Evolutionary conservation across 305 asterid genomes (phyloP), one percentile per base, ranked within the genome.

Genomic region (Fraxinus platypoda): DNA sequence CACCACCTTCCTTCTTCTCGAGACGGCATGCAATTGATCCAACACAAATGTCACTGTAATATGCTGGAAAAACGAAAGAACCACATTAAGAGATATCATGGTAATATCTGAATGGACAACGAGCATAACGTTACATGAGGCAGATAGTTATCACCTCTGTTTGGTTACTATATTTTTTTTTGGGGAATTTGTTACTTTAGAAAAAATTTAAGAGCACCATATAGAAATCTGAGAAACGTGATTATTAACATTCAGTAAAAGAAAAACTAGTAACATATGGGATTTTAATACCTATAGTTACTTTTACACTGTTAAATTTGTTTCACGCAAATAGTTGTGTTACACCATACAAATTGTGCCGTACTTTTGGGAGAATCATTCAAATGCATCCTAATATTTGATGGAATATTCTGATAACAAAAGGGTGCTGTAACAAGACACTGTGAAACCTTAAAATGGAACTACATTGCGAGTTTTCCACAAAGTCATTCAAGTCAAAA

Each of bases 11-110:
- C 87, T 92, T 94, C 92, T 94, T 95, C 94, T 95, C 98, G 84
- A 90, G 94, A 80, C 98, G 97, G 83, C 98, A 95, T 78, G 98
- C 99, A 80, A 95, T 92, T 31, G 98, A 90, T 80, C 99, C 99
- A 74, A 94, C 98, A 88, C 98, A 95, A 46, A 94, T 93, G 90
- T 95, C 99, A 83, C 94, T 90, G 85, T 91, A 94, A 83, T 95
- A 94, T 81, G 99, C 99, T 95, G 97, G 81, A 79, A 71, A 86
- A 77, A 78, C 35, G 74, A 74, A 75, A 78, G 8, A 74, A 41
- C 8, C 26, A 41, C 25, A 68, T 49, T 80, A 54, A 86, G 75
- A 81, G 8, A 80, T 28, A 59, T 49, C 43, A 3, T 35, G 37
- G 79, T 66, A 46, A 83, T 41, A 77, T 64, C 74, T 81, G 30